These are phyloP conservation scores for Aspergillus sergii DNA, from an alignment of 2,329 filamentous ascomycete species.

Conservation along the genomic window DNA sequence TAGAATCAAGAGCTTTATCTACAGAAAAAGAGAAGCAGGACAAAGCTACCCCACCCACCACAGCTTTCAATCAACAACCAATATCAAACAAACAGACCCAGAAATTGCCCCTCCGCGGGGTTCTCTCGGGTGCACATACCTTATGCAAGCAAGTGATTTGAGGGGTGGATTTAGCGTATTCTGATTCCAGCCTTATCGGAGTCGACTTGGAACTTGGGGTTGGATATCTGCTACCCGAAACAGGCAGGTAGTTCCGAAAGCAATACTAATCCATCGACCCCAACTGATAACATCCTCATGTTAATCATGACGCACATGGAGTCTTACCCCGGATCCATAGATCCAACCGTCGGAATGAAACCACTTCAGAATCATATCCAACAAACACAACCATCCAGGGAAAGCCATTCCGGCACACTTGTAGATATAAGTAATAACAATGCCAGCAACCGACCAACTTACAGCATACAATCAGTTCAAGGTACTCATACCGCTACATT, in stretches of 20 bases:
- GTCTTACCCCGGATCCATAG: neutral
- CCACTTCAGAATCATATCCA: neutral
- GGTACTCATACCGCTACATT: neutral
- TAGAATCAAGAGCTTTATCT: neutral
- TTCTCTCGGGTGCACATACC: neutral
- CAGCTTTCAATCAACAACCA: neutral
- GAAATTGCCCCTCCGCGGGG: neutral
- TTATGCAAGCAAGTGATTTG: constrained; percentile 1
- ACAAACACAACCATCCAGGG: neutral
- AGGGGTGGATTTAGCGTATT: neutral
- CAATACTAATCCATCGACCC: too few species aligned
- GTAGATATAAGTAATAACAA: neutral
- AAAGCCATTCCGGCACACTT: neutral
- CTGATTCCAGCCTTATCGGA: neutral
- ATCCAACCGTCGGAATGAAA: neutral
- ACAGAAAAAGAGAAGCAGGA: neutral
- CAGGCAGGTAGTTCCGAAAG: neutral
- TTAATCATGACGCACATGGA: neutral
- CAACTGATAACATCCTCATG: neutral
- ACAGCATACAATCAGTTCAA: neutral
- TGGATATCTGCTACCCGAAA: neutral
- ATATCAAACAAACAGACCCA: neutral
- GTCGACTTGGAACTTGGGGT: neutral
- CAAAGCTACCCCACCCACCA: neutral
- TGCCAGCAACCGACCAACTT: neutral